Evolutionary conservation across 2,329 filamentous ascomycete species (phyloP).

Genomic region (Aureobasidium pullulans): DNA sequence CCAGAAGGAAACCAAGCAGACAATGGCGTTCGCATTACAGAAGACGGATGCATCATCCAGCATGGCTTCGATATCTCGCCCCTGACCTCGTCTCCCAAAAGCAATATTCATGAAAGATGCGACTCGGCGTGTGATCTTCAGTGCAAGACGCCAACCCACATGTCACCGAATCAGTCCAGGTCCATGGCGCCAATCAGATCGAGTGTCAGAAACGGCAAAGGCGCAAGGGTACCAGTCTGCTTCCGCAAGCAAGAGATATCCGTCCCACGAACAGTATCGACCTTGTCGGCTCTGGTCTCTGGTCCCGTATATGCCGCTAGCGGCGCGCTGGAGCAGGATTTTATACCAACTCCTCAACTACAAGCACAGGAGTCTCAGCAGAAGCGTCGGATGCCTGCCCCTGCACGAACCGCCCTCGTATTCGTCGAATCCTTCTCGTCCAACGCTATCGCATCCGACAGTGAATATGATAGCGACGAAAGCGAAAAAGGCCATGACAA

Average conservation of each 20-base stretch:
- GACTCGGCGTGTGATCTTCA: neutral
- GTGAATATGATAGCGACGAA: neutral
- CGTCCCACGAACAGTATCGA: neutral
- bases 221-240: neutral
- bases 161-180: neutral
- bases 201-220: neutral
- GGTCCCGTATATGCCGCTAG: neutral
- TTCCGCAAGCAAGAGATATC: conserved; percentile 2
- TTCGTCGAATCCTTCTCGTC: neutral
- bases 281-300: neutral
- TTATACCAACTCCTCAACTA: neutral
- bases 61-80: neutral
- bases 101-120: neutral
- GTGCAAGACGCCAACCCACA: neutral
- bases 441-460: neutral
- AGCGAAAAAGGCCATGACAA: neutral
- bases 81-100: neutral
- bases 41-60: conserved; percentile 6
- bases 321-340: neutral
- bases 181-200: neutral
- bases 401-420: neutral
- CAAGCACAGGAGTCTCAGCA: neutral
- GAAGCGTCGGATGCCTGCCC: neutral
- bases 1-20: neutral
- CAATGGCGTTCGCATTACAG: neutral